These are phyloP conservation scores for Salicornia ramosissima DNA, from an alignment of 148 eudicot species.

Conservation along the genomic window DNA sequence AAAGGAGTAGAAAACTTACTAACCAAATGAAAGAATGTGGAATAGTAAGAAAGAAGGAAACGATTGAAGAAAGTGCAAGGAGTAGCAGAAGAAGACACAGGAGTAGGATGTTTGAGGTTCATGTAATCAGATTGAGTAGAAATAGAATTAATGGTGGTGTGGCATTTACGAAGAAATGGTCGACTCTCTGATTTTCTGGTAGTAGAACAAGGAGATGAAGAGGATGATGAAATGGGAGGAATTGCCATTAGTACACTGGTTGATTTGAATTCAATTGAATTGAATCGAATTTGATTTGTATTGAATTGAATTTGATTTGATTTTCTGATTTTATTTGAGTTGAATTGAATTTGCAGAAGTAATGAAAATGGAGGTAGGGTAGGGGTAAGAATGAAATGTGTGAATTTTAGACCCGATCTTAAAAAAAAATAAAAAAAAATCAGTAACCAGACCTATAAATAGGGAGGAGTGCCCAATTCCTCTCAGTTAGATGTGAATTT, in stretches of 20 bases:
- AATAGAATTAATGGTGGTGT: conserved; percentile 26
- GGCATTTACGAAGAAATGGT: conserved; percentile 35
- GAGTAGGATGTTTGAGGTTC: conserved; percentile 23
- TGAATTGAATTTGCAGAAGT: too few relatives aligned
- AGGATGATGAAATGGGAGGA: not conserved
- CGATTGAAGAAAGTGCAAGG: conserved; percentile 4
- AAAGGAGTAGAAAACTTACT: conserved; percentile 3
- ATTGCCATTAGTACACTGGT: not conserved
- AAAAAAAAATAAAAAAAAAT: too few relatives aligned
- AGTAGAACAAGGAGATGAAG: conserved; percentile 4
- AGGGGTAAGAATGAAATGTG: too few relatives aligned
- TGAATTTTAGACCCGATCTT: too few relatives aligned
- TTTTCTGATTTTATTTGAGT: too few relatives aligned
- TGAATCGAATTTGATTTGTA: too few relatives aligned
- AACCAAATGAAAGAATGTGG: conserved; percentile 32
- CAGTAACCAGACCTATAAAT: too few relatives aligned
- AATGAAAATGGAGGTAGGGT: too few relatives aligned
- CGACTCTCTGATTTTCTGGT: conserved; percentile 26
- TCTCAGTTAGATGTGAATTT: too few relatives aligned
- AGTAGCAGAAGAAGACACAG: not conserved
- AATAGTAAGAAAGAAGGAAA: not conserved
- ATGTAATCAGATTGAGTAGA: conserved; percentile 35
- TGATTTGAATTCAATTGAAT: too few relatives aligned
- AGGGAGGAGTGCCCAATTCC: too few relatives aligned
- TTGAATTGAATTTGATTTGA: too few relatives aligned